phyloP scores from a whole-genome alignment of 2,329 filamentous ascomycete genomes.

The Raffaelea arxii region DNA sequence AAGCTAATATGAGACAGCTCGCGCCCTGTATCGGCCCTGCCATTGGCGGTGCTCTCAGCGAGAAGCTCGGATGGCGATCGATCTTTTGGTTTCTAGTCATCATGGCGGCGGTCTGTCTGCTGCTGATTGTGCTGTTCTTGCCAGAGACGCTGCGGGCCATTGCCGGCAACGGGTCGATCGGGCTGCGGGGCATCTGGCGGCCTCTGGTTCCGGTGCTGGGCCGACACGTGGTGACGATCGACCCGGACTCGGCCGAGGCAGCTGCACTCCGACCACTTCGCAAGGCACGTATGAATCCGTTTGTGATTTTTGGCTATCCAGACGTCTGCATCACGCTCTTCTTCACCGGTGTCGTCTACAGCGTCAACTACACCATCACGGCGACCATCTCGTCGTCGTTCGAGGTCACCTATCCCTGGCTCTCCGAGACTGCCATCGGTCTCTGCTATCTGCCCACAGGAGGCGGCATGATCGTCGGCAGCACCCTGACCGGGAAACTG shows the following conservation, averaged over 20 bases:
- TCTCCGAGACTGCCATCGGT: conserved; percentile 21
- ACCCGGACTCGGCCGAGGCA: too few relatives aligned
- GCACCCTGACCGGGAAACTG: conserved; percentile 18
- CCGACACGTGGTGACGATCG: neutral
- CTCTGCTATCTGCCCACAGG: conserved; percentile 22
- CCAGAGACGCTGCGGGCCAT: conserved; percentile 21
- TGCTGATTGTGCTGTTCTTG: conserved; percentile 29
- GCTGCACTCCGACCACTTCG: neutral
- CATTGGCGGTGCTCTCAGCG: conserved; percentile 15
- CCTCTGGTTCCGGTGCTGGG: conserved; percentile 14
- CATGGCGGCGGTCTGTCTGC: conserved; percentile 6
- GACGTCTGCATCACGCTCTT: conserved; percentile 20
- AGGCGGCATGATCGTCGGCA: conserved; percentile 20
- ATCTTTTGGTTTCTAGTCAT: conserved; percentile 11
- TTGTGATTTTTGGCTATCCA: conserved; percentile 20
- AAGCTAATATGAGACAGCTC: too few relatives aligned
- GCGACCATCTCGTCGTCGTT: conserved; percentile 24
- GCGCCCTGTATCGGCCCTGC: conserved; percentile 13
- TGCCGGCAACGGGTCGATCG: conserved; percentile 18
- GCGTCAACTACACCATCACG: conserved; percentile 24
- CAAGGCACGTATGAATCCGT: conserved; percentile 16
- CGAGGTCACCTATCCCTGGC: conserved; percentile 15
- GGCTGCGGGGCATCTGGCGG: conserved; percentile 10
- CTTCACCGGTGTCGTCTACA: conserved; percentile 23
- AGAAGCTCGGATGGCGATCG: conserved; percentile 10